These are phyloP conservation scores for Triangularia verruculosa DNA, from an alignment of 2,329 filamentous ascomycete species.

Conservation along the genomic window DNA sequence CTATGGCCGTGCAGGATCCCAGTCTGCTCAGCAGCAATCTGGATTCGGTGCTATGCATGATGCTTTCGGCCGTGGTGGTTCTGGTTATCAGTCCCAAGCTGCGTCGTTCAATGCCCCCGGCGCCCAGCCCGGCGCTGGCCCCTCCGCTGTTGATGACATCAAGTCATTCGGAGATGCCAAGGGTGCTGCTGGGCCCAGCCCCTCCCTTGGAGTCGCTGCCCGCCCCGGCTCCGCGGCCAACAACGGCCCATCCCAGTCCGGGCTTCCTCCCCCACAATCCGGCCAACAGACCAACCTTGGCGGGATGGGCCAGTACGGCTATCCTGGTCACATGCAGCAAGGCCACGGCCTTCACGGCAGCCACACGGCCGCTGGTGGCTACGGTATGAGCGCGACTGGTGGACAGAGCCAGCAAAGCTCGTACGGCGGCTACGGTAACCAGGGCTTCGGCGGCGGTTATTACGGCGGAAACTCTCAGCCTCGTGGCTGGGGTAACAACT, in stretches of 20 bases:
- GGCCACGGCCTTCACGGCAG: constrained; percentile 53
- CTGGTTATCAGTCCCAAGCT: constrained; percentile 54
- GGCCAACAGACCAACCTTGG: constrained; percentile 43
- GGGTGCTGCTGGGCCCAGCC: constrained; percentile 52
- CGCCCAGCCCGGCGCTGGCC: constrained; percentile 44
- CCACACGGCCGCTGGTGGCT: constrained; percentile 44
- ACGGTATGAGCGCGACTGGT: constrained; percentile 51
- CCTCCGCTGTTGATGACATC: constrained; percentile 49
- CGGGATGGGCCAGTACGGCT: constrained; percentile 53
- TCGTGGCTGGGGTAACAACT: constrained; percentile 60
- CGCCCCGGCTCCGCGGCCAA: constrained; percentile 59
- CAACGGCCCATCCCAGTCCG: constrained; percentile 49
- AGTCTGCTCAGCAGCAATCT: constrained; percentile 49
- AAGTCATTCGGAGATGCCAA: constrained; percentile 60
- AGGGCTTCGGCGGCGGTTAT: constrained; percentile 46
- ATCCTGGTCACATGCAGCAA: constrained; percentile 49
- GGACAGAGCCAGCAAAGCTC: constrained; percentile 53
- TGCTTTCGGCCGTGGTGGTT: constrained; percentile 51
- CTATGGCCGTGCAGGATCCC: constrained; percentile 51
- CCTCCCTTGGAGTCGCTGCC: constrained; percentile 52
- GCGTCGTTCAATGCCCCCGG: constrained; percentile 49
- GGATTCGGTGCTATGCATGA: constrained; percentile 55
- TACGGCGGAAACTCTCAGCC: constrained; percentile 43
- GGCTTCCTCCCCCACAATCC: constrained; percentile 55
- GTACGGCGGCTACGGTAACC: constrained; percentile 54